Base-by-base conservation (phyloP, 2,329 filamentous ascomycete species). In the Cylindrodendrum hubeiense region DNA sequence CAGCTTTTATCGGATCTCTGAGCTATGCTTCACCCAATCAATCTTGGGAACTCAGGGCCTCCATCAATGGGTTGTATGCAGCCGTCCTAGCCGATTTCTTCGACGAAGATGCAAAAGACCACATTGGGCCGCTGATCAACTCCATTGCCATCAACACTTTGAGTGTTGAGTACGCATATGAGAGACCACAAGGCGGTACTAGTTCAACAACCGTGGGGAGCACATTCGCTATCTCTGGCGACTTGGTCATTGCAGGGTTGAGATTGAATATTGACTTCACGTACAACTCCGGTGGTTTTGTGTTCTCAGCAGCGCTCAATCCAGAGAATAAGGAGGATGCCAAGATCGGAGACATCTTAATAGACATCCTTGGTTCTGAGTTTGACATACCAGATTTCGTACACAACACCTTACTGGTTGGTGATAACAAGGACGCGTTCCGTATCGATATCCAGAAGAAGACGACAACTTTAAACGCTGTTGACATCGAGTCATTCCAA, bases 171-270 rank as follows among this genome's bases (percentile, higher is more conserved):
- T 71, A 71, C 26, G 26, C 39, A 0, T 71, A 71, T 9, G 47
- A 33, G 10, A 30, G 3, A 12, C 41, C 49, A 12, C n/a, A 33
- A 6, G 51, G 12, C 0, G 39, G 19, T 8, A 33, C 2, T 9
- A 15, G 26, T 3, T 5, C 6, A 6, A 54, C 39, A 5, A 39
- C 64, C 1, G 52, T 19, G n/a, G 64, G 59, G 2, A 67, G 51
- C 13, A 19, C 9, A 3, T 66, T 66, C n/a, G 5, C 41, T 3
- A 71, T 77, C 41, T 43, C 46, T 7, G 74, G 74, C 1, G 61
- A 57, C 10, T 30, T 73, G 8, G 33, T 65, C 10, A 46, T 69
- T 8, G 69, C 66, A 1, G 52, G 2, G 2, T 44, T 73, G 3
- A 49, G 47, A 50, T 22, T 72, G 4, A 50, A 24, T 4, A 66